A percentile compares a stretch with the other conserved stretches of the same genome.
These are phyloP conservation scores for Penicillium daleae DNA, from an alignment of 495 filamentous ascomycete species.

Conservation along the genomic window DNA sequence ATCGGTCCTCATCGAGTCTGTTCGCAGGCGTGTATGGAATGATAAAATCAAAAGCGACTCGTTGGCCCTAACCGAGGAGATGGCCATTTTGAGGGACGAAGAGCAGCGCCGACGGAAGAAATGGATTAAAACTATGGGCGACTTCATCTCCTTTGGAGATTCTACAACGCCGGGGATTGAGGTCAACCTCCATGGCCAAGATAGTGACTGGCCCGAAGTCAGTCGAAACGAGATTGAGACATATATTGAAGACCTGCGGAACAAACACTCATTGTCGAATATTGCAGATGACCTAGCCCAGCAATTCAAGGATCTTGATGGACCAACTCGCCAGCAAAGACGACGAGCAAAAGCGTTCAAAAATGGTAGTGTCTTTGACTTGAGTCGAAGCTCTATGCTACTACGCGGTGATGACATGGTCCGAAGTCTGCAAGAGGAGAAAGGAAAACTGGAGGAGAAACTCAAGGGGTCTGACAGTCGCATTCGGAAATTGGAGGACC, in stretches of 20 bases:
- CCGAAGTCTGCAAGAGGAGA: constrained; percentile 72
- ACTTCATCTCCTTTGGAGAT: constrained; percentile 58
- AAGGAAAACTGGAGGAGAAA: constrained; percentile 76
- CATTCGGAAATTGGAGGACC: constrained; percentile 87
- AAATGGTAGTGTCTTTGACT: constrained; percentile 89
- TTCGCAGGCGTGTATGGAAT: constrained; percentile 85
- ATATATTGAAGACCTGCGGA: constrained; percentile 56
- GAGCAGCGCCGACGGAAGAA: constrained; percentile 85
- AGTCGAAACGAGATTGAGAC: constrained; percentile 58
- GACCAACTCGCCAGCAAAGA: constrained; percentile 73
- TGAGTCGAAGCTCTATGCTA: constrained; percentile 77
- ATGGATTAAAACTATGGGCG: constrained; percentile 82
- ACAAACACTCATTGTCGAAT: constrained; percentile 45
- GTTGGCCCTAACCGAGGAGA: constrained; percentile 83
- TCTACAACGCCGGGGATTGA: constrained; percentile 77
- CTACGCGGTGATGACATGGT: constrained; percentile 82
- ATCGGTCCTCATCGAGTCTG: constrained; percentile 80
- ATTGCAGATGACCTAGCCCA: constrained; percentile 64
- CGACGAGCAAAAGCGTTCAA: constrained; percentile 92
- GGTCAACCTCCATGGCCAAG: constrained; percentile 81
- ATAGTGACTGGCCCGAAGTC: constrained; percentile 73
- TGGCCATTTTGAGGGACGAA: constrained; percentile 87
- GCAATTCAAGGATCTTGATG: constrained; percentile 63
- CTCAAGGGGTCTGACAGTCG: constrained; percentile 88
- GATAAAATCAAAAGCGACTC: constrained; percentile 87